Percentiles rank a stretch among this genome's conserved stretches.
Conservation (phyloP, 106 monocot genomes). For the Narthecium ossifragum region DNA sequence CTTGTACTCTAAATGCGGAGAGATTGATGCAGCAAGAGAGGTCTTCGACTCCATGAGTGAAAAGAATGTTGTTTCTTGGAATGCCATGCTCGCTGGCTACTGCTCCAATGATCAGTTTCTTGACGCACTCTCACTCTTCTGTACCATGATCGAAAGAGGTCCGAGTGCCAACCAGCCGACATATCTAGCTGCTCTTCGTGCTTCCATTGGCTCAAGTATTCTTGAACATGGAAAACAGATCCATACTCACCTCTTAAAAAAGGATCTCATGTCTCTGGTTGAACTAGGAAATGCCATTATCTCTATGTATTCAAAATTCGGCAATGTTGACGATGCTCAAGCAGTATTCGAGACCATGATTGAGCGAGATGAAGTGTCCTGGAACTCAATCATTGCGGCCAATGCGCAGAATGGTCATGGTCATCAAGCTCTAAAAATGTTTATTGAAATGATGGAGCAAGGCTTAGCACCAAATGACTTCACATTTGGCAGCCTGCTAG, state of each 20-base stretch:
- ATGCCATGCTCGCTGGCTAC: conserved; percentile 31
- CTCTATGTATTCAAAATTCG: conserved; percentile 18
- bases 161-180: conserved; percentile 12
- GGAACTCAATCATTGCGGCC: conserved; percentile 27
- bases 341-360: conserved; percentile 18
- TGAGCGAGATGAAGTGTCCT: conserved; percentile 13
- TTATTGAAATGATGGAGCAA: conserved; percentile 16
- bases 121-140: conserved; percentile 17
- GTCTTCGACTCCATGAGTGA: conserved; percentile 24
- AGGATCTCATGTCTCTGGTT: conserved; percentile 2
- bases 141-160: conserved; percentile 16
- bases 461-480: conserved; percentile 19
- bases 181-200: conserved; percentile 21
- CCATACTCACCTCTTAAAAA: conserved; percentile 24
- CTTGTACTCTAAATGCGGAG: conserved; percentile 23
- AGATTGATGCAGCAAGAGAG: conserved; percentile 12
- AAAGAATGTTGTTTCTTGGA: conserved; percentile 34
- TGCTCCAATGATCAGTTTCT: conserved; percentile 14
- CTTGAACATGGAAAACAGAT: conserved; percentile 14
- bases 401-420: background rate
- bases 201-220: conserved; percentile 5
- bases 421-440: conserved; percentile 1
- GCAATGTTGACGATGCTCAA: conserved; percentile 7
- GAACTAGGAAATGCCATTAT: conserved; percentile 27
- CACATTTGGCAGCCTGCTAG: conserved; percentile 27